A percentile compares a stretch with the other conserved stretches of the same genome.
Conservation (phyloP, 148 eudicot species). For the Rhododendron mucronatum region DNA sequence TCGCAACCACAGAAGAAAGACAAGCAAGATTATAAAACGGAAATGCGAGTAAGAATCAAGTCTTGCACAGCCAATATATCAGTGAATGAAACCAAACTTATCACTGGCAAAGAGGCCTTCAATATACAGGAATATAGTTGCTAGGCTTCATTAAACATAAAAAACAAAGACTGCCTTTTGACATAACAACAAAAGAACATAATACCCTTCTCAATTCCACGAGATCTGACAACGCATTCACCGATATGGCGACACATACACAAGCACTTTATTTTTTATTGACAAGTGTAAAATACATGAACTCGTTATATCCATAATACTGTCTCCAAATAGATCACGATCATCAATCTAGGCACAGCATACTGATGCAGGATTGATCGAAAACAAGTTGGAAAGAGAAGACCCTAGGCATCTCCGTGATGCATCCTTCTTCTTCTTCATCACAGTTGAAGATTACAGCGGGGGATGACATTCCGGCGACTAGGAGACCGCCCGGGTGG, state of each 20-base stretch:
- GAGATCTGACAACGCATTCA: not conserved
- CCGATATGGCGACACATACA: not conserved
- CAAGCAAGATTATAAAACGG: not conserved
- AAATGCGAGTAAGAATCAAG: not conserved
- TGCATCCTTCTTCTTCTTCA: not conserved
- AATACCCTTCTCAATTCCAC: not conserved
- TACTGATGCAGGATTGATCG: not conserved
- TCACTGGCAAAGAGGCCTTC: not conserved
- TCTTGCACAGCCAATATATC: not conserved
- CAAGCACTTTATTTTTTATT: not conserved
- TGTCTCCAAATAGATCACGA: not conserved
- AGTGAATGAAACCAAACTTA: not conserved
- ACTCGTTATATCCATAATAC: not conserved
- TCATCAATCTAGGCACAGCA: not conserved
- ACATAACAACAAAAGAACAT: not conserved
- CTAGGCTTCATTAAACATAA: not conserved
- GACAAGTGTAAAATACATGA: not conserved
- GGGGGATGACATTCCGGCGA: constrained; percentile 21
- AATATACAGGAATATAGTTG: not conserved
- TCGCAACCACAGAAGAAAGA: not conserved
- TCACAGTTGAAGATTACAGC: constrained; percentile 33
- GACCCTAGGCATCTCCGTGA: not conserved
- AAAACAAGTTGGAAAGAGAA: not conserved
- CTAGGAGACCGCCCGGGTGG: not conserved
- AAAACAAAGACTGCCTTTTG: not conserved